These are phyloP conservation scores for Fraxinus xanthoxyloides DNA, from an alignment of 305 asterid genomes.

Conservation along the genomic window DNA sequence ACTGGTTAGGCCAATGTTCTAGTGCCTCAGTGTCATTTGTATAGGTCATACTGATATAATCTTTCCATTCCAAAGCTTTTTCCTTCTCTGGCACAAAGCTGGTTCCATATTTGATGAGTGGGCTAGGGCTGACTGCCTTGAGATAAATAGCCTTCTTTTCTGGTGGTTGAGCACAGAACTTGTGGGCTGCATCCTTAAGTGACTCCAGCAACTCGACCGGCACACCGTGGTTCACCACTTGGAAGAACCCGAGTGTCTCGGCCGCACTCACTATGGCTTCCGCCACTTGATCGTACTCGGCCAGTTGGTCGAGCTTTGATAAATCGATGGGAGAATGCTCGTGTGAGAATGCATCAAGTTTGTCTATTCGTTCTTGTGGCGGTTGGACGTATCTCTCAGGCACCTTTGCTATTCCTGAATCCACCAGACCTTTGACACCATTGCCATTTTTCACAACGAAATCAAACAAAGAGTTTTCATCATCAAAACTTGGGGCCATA, in stretches of 20 bases:
- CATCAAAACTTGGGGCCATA: conserved; percentile 28
- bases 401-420: conserved; percentile 27
- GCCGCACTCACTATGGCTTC: conserved; percentile 31
- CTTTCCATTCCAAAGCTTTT: conserved; percentile 46
- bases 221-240: conserved; percentile 39
- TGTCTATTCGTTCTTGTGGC: conserved; percentile 27
- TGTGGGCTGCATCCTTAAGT: conserved; percentile 28
- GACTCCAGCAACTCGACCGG: conserved; percentile 28
- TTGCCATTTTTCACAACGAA: conserved; percentile 34
- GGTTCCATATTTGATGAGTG: conserved; percentile 37
- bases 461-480: conserved; percentile 24
- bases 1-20: conserved; percentile 32
- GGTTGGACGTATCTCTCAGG: conserved; percentile 29
- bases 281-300: conserved; percentile 31
- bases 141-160: conserved; percentile 30
- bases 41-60: conserved; percentile 36
- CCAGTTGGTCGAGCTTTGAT: conserved; percentile 26
- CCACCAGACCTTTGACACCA: conserved; percentile 36
- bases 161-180: conserved; percentile 27
- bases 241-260: conserved; percentile 36
- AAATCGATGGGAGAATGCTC: conserved; percentile 26
- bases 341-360: background rate
- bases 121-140: conserved; percentile 32
- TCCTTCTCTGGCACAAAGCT: conserved; percentile 40
- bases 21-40: conserved; percentile 37